Base-by-base conservation (phyloP, 1,284 basidiomycete species). In the Leccinum cinnamomeum region DNA sequence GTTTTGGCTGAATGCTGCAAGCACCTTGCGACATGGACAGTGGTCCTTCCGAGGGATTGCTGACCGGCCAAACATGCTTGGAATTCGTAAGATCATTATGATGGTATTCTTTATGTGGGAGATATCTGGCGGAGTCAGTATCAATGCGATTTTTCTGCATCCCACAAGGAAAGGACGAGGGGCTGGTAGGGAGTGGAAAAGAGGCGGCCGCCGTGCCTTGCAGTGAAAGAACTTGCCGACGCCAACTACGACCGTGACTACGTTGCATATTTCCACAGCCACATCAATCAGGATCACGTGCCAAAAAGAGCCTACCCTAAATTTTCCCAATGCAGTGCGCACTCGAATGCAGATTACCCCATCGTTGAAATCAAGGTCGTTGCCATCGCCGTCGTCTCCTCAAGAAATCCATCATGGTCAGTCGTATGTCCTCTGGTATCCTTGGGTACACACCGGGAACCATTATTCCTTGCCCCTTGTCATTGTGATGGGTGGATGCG, bases 371-470 rank as follows among this genome's bases (percentile, higher is more conserved):
- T 69, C 70, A 69, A 71, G 62, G 65, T 59, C 64, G 65, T 63
- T 65, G 63, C 28, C 54, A 64, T 59, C 56, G 70, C 57, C 62
- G 60, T 64, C 59, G 51, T 62, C 57, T 46, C 70, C 59, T 73
- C 74, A 75, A 77, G 69, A 73, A 65, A 62, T 56, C 54, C 66
- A 70, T 61, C 64, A 75, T 75, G 73, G 73, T 75, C 25, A 76
- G 73, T 75, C 33, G 18, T 41, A 57, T 58, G 28, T 64, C 51
- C 56, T 64, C 14, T 23, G 1, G 44, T 59, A n/a, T 57, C 3
- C 37, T 48, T 25, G 18, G 39, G 37, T 10, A 53, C 33, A 56
- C 48, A 12, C 39, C 1, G 5, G 16, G 53, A 48, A 14, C 23
- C 39, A 30, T 62, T 41, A 20, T 55, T 41, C n/a, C 3, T 53